These are phyloP conservation scores for Dissophora ornata DNA, from an alignment of 192 early-diverging fungal species.

Conservation along the genomic window DNA sequence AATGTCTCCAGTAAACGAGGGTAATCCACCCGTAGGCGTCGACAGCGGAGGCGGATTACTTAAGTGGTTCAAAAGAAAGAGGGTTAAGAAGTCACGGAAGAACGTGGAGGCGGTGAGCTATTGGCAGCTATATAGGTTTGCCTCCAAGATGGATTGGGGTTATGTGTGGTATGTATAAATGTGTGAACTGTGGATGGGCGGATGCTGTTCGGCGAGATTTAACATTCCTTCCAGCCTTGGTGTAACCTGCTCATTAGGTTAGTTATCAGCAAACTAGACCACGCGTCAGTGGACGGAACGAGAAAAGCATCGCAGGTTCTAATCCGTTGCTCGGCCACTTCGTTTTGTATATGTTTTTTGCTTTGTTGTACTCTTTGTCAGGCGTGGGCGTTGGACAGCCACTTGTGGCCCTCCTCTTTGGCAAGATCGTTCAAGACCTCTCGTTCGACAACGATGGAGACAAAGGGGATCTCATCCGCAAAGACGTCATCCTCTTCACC, in stretches of 20 bases:
- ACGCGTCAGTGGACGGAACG: too few relatives aligned
- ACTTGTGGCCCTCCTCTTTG: conserved; percentile 22
- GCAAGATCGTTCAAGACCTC: conserved; percentile 12
- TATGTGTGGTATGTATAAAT: conserved; percentile 33
- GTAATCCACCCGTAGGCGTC: too few relatives aligned
- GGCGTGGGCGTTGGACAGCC: conserved; percentile 31
- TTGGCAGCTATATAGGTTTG: conserved; percentile 73
- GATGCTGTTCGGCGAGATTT: too few relatives aligned
- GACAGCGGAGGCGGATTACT: too few relatives aligned
- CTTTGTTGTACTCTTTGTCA: not conserved
- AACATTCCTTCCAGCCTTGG: too few relatives aligned
- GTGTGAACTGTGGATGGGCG: too few relatives aligned
- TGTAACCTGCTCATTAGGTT: conserved; percentile 24
- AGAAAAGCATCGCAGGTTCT: too few relatives aligned
- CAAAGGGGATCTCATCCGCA: not conserved
- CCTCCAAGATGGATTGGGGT: conserved; percentile 63
- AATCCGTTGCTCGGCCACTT: too few relatives aligned
- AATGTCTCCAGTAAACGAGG: too few relatives aligned
- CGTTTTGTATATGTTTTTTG: too few relatives aligned
- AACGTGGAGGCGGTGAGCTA: conserved; percentile 62
- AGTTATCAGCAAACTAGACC: too few relatives aligned
- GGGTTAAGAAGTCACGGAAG: conserved; percentile 29
- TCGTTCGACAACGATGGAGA: not conserved
- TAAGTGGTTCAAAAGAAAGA: too few relatives aligned
- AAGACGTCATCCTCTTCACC: conserved; percentile 23